Base-by-base conservation (phyloP, 2,329 filamentous ascomycete genomes). In the Cordyceps militaris region DNA sequence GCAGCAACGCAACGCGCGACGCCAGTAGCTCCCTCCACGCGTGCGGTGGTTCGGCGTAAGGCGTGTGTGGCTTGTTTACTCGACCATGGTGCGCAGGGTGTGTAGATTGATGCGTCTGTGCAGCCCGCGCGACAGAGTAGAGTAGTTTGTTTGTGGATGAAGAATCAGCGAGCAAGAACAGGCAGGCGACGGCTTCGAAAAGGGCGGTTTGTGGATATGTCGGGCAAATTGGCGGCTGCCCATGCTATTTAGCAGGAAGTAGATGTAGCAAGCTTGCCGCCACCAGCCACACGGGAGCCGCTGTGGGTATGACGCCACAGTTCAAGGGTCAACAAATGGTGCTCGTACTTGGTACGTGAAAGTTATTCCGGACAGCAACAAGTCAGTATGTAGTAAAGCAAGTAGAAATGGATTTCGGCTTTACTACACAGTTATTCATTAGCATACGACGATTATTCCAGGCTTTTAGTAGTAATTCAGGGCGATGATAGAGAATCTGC, bases 301-400 rank as follows among this genome's bases (percentile, higher is more conserved):
- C 43, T 60, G 56, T 62, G 56, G 46, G 23, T 60, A 54, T 49
- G 53, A 48, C 53, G 53, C 53, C 53, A 56, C 32, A 44, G 52
- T 5, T 36, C 50, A 53, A 42, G 38, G 34, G 34, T n/a, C n/a
- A n/a, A n/a, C n/a, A n/a, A n/a, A n/a, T n/a, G n/a, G n/a, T n/a
- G n/a, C n/a, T n/a, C n/a, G n/a, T n/a, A n/a, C n/a, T n/a, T n/a
- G n/a, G n/a, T n/a, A n/a, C n/a, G n/a, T n/a, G n/a, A n/a, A n/a
- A n/a, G n/a, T n/a, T n/a, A n/a, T n/a, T n/a, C n/a, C n/a, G n/a
- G n/a, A n/a, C n/a, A n/a, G n/a, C n/a, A n/a, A n/a, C n/a, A n/a
- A n/a, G n/a, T n/a, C n/a, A n/a, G n/a, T n/a, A n/a, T n/a, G n/a
- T n/a, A n/a, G n/a, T n/a, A n/a, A n/a, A n/a, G n/a, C n/a, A n/a